A percentile compares a stretch with the other conserved stretches of the same genome.
phyloP scores from a whole-genome alignment of 2,329 filamentous ascomycete species.

The Fonsecaea multimorphosa region DNA sequence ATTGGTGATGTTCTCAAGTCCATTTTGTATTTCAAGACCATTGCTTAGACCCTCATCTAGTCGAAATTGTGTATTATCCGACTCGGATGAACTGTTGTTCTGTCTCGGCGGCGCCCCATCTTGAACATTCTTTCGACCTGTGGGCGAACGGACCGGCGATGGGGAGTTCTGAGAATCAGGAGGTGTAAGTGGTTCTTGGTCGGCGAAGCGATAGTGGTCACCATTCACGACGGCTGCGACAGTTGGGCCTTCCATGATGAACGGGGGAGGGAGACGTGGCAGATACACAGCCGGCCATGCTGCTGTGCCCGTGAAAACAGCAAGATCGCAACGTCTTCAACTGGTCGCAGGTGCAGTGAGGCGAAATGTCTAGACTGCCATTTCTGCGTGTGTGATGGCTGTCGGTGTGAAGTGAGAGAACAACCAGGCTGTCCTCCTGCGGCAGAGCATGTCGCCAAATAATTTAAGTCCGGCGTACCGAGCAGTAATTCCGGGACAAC shows the following conservation, averaged over 20 bases:
- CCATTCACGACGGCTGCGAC: slow-evolving; percentile 12
- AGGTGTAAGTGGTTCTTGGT: slow-evolving; percentile 16
- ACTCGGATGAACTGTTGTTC: slow-evolving; percentile 23
- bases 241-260: slow-evolving; percentile 25
- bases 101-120: slow-evolving; percentile 1
- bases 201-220: slow-evolving; percentile 15
- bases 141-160: background rate
- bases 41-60: background rate
- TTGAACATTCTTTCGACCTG: background rate
- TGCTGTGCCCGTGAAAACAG: background rate
- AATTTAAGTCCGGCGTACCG: slow-evolving; percentile 4
- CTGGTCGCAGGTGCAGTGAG: background rate
- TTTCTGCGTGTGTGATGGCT: background rate
- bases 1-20: background rate
- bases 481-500: background rate
- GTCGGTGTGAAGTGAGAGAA: background rate
- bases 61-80: background rate
- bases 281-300: slow-evolving; percentile 9
- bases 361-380: background rate
- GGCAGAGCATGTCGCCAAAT: background rate
- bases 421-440: background rate
- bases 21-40: background rate
- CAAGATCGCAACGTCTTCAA: background rate
- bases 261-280: background rate
- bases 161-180: slow-evolving; percentile 11